These are phyloP conservation scores for Microcos paniculata DNA, from an alignment of 345 rosid species.

Conservation along the genomic window DNA sequence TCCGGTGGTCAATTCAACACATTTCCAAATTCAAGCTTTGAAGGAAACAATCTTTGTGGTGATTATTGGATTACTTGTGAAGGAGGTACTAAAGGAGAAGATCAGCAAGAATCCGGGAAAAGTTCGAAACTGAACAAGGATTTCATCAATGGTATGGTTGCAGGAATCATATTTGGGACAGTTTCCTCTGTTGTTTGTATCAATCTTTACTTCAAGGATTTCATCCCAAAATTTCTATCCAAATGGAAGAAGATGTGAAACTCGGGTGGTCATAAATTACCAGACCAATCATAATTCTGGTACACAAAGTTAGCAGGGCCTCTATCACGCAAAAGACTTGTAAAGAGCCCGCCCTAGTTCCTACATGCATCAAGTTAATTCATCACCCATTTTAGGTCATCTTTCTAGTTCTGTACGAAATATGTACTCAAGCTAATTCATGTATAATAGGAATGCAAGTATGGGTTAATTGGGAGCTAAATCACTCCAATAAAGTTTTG, in stretches of 20 bases:
- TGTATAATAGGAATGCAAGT: too few relatives aligned
- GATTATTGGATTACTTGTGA: conserved; percentile 48
- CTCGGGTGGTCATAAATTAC: conserved; percentile 31
- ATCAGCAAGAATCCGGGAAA: conserved; percentile 1
- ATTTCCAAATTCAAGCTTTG: conserved; percentile 75
- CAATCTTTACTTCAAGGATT: too few relatives aligned
- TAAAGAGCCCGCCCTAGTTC: conserved; percentile 70
- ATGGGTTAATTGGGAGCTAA: too few relatives aligned
- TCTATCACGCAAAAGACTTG: conserved; percentile 67
- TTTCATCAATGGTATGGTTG: conserved; percentile 41
- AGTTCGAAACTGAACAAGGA: conserved; percentile 33
- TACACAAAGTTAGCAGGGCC: conserved; percentile 59
- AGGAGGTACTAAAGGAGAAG: not conserved
- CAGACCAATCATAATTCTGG: conserved; percentile 80
- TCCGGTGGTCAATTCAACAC: conserved; percentile 60
- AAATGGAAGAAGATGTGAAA: not conserved
- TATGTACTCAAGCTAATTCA: conserved; percentile 63
- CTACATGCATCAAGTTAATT: conserved; percentile 71
- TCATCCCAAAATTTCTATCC: too few relatives aligned
- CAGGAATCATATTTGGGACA: conserved; percentile 56
- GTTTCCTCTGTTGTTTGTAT: conserved; percentile 32
- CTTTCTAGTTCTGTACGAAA: conserved; percentile 69
- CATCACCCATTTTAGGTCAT: conserved; percentile 69
- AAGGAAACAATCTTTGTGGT: conserved; percentile 68
- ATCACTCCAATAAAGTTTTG: too few relatives aligned